phyloP scores from a whole-genome alignment of 2,329 filamentous ascomycete genomes.

The Didymella keratinophila region DNA sequence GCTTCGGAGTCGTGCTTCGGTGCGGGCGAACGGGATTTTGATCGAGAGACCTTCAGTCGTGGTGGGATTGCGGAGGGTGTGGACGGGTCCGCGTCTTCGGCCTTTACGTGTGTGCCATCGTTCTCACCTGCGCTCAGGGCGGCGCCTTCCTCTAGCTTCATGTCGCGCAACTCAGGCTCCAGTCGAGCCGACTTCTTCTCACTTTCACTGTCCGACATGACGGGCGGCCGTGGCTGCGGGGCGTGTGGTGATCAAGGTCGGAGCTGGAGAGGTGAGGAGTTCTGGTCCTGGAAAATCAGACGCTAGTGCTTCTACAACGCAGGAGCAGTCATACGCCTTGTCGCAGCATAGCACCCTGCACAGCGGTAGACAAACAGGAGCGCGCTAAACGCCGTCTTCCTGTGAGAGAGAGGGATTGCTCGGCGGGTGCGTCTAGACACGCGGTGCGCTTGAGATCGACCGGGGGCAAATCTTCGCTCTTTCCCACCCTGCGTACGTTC shows the following conservation, averaged over 20 bases:
- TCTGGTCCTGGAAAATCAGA: constrained; percentile 24
- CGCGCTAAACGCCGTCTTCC: constrained; percentile 2
- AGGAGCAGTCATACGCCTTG: constrained; percentile 36
- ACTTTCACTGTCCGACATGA: constrained; percentile 51
- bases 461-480: constrained; percentile 24
- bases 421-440: constrained; percentile 5
- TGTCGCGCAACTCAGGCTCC: constrained; percentile 55
- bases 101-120: constrained; percentile 38
- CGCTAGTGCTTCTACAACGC: constrained; percentile 31
- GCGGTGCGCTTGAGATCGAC: constrained; percentile 11
- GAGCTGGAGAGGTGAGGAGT: constrained; percentile 26
- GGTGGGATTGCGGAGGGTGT: constrained; percentile 42
- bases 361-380: constrained; percentile 17
- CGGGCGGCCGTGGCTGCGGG: constrained; percentile 25
- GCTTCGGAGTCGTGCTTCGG: constrained; percentile 42
- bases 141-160: constrained; percentile 56
- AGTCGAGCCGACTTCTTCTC: constrained; percentile 49
- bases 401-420: background rate
- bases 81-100: constrained; percentile 38
- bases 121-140: constrained; percentile 27
- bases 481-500: constrained; percentile 9
- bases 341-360: constrained; percentile 33
- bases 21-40: constrained; percentile 45
- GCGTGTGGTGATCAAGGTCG: constrained; percentile 23
- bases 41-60: constrained; percentile 37